Evolutionary conservation across 139 green algal genomes (phyloP).

Genomic region (Micractinium conductrix): DNA sequence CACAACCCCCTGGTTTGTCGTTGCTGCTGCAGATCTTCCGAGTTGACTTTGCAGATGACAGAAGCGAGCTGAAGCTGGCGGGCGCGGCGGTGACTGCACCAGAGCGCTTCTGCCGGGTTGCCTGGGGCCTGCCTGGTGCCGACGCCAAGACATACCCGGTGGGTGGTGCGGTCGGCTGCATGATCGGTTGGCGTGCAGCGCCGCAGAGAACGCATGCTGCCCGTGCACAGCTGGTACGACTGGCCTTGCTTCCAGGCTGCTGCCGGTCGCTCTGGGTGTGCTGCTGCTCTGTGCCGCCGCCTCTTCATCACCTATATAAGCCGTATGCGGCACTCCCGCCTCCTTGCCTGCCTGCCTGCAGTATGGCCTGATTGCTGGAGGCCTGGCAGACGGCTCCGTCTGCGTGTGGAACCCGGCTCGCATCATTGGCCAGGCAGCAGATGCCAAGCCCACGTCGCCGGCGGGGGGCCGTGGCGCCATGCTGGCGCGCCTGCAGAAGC

Average conservation of each 20-base stretch:
- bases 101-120: slow-evolving; percentile 90
- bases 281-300: no score
- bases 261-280: no score
- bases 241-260: no score
- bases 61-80: slow-evolving; percentile 53
- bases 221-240: no score
- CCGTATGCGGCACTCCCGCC: no score
- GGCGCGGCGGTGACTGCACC: slow-evolving; percentile 69
- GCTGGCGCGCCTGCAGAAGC: slow-evolving; percentile 85
- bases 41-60: slow-evolving; percentile 67
- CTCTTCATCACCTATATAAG: no score
- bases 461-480: slow-evolving; percentile 49
- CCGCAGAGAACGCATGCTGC: no score
- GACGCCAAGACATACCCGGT: slow-evolving; percentile 50
- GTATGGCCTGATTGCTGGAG: slow-evolving; percentile 92
- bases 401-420: slow-evolving; percentile 90
- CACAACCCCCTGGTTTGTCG: neutral
- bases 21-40: slow-evolving; percentile 75
- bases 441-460: slow-evolving; percentile 29
- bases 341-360: slow-evolving; percentile 40
- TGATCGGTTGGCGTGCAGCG: no score
- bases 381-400: slow-evolving; percentile 90
- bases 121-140: slow-evolving; percentile 71
- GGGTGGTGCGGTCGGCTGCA: no score
- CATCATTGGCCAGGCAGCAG: slow-evolving; percentile 66